A percentile compares a stretch with the other conserved stretches of the same genome.
Conservation (phyloP, 2,329 filamentous ascomycete species). For the Aspergillus novofumigatus region DNA sequence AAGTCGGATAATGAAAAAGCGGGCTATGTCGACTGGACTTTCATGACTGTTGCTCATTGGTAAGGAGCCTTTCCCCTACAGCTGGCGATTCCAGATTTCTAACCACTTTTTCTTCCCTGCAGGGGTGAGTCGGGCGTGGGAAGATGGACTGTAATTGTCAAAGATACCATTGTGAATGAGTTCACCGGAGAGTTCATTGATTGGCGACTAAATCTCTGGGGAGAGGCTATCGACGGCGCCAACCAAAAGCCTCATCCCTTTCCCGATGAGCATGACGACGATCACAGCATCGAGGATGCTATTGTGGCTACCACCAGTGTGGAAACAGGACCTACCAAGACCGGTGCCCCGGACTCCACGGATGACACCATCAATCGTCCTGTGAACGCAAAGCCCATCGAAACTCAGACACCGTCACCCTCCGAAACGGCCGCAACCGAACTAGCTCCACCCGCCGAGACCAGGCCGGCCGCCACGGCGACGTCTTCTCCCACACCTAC, state of each 20-base stretch:
- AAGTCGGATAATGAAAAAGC: constrained; percentile 59
- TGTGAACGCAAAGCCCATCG: constrained; percentile 55
- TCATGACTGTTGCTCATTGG: constrained; percentile 98
- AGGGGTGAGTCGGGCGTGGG: constrained; percentile 87
- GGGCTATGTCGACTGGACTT: constrained; percentile 94
- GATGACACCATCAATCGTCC: constrained; percentile 64
- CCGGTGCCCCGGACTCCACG: constrained; percentile 45
- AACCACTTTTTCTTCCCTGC: constrained; percentile 28
- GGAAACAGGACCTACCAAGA: constrained; percentile 43
- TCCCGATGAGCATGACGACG: constrained; percentile 77
- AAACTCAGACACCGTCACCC: constrained; percentile 22
- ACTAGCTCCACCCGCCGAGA: constrained; percentile 23
- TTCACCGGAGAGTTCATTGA: constrained; percentile 76
- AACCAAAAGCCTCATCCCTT: constrained; percentile 74
- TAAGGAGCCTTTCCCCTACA: constrained; percentile 42
- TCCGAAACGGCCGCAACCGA: constrained; percentile 18
- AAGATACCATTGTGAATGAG: constrained; percentile 75
- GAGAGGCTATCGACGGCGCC: constrained; percentile 72
- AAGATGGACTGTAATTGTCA: constrained; percentile 86
- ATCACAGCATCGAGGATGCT: constrained; percentile 67
- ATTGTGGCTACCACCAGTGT: constrained; percentile 62
- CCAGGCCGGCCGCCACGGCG: constrained; percentile 28
- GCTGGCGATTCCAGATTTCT: constrained; percentile 6
- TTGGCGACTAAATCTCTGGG: constrained; percentile 94
- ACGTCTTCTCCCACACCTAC: constrained; percentile 29